Evolutionary conservation across 2,329 filamentous ascomycete species (phyloP).

Genomic region (Ceratocystis papillata): DNA sequence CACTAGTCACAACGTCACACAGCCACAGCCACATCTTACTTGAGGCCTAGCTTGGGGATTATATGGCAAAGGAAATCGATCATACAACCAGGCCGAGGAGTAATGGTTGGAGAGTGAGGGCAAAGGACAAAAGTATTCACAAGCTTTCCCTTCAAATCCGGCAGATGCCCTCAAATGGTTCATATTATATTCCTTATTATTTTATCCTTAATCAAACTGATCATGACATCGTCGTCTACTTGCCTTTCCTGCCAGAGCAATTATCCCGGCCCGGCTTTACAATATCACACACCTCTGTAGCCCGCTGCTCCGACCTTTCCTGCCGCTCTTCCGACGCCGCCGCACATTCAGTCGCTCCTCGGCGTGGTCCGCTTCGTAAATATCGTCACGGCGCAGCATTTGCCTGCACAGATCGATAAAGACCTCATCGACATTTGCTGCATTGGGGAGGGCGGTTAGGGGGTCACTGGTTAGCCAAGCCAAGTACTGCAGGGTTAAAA

Average conservation of each 20-base stretch:
- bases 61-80: too few species aligned
- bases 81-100: too few species aligned
- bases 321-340: slow-evolving; percentile 29
- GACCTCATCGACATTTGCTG: slow-evolving; percentile 78
- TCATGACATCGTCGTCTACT: background rate
- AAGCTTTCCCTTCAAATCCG: too few species aligned
- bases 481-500: background rate
- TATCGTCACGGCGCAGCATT: slow-evolving; percentile 64
- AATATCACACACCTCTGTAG: slow-evolving; percentile 28
- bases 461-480: background rate
- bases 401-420: slow-evolving; percentile 77
- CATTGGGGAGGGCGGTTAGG: background rate
- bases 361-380: slow-evolving; percentile 30
- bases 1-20: background rate
- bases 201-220: background rate
- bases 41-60: too few species aligned
- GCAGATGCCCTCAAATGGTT: too few species aligned
- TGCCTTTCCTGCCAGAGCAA: background rate
- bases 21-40: background rate
- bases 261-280: slow-evolving; percentile 3
- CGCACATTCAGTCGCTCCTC: slow-evolving; percentile 32
- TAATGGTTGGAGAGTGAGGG: background rate
- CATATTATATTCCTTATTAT: background rate
- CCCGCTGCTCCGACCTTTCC: slow-evolving; percentile 28
- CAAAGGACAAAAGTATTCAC: background rate